A percentile compares a stretch with the other conserved stretches of the same genome.
Conservation (phyloP, 176 grass and related monocot genomes). For the Triticum monococcum region DNA sequence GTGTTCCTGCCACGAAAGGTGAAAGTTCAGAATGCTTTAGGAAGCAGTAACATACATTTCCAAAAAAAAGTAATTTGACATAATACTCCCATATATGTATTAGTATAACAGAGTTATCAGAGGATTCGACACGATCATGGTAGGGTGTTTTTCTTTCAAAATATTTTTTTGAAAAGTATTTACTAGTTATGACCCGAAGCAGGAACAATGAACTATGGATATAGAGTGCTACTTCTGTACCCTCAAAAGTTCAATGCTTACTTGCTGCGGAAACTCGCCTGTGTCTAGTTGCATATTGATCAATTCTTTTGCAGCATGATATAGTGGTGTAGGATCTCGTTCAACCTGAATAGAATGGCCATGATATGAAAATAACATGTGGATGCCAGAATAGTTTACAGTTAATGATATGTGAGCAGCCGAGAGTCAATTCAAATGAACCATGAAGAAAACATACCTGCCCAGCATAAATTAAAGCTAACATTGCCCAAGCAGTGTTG, state of each 20-base stretch:
- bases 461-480: neutral
- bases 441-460: neutral
- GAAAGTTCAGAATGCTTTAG: neutral
- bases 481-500: neutral
- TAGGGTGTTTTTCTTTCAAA: neutral
- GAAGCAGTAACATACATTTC: neutral
- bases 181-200: neutral
- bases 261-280: slow-evolving; percentile 61
- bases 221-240: too few species aligned
- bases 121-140: neutral
- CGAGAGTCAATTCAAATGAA: neutral
- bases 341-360: slow-evolving; percentile 15
- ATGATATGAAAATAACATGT: too few species aligned
- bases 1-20: slow-evolving; percentile 17
- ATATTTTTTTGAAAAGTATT: neutral
- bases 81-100: neutral
- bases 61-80: neutral
- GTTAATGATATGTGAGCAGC: neutral
- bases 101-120: neutral
- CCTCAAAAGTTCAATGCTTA: neutral
- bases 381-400: neutral
- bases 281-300: slow-evolving; percentile 55
- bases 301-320: slow-evolving; percentile 44
- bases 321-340: slow-evolving; percentile 45
- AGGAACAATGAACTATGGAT: neutral